Evolutionary conservation across 305 asterid genomes (phyloP).

Genomic region (Rubia tinctorum): DNA sequence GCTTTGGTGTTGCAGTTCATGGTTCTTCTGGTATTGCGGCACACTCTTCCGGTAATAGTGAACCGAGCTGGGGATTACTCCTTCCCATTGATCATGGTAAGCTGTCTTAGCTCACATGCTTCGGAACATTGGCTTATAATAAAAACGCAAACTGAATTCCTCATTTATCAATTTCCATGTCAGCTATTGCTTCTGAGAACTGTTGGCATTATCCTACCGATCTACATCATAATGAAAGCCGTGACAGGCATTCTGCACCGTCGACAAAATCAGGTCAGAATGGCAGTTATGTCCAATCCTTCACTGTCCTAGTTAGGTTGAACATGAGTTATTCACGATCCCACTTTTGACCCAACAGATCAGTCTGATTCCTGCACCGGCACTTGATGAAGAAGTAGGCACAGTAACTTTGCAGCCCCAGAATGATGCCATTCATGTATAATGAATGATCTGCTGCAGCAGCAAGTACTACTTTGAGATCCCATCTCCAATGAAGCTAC

Average conservation of each 20-base stretch:
- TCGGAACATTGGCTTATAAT: not conserved
- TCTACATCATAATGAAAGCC: constrained; percentile 76
- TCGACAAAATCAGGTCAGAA: constrained; percentile 50
- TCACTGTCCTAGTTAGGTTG: not conserved
- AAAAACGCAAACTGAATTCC: constrained; percentile 1
- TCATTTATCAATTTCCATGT: constrained; percentile 13
- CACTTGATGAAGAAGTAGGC: constrained; percentile 53
- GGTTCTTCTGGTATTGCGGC: constrained; percentile 77
- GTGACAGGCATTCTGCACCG: constrained; percentile 57
- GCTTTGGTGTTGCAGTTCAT: constrained; percentile 51
- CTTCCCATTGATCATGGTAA: constrained; percentile 73
- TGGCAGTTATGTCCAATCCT: not conserved
- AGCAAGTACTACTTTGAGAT: not conserved
- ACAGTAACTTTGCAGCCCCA: constrained; percentile 27
- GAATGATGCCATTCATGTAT: constrained; percentile 13
- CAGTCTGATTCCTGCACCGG: constrained; percentile 24
- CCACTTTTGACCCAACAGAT: constrained; percentile 36
- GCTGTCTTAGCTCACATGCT: constrained; percentile 10
- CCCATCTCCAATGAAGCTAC: not conserved
- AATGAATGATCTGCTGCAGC: constrained; percentile 11
- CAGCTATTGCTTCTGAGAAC: constrained; percentile 70
- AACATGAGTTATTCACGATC: constrained; percentile 1
- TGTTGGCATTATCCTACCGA: constrained; percentile 70
- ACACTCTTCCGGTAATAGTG: constrained; percentile 71
- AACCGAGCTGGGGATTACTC: constrained; percentile 65